Conservation (phyloP, 1,139 yeast genomes). For the Geotrichum fermentans region DNA sequence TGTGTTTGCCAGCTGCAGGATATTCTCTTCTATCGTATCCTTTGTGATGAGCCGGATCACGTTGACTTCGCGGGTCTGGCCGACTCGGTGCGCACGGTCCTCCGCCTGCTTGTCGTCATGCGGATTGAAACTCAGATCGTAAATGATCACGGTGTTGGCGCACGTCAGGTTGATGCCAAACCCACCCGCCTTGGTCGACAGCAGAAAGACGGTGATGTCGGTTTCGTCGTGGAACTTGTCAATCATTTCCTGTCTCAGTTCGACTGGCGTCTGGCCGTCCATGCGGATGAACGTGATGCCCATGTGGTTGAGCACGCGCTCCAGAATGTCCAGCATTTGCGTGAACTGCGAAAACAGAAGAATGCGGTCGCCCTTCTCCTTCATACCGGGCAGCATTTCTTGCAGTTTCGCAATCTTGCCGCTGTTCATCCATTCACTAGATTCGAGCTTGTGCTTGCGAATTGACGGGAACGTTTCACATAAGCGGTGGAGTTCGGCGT, state of each 20-base stretch:
- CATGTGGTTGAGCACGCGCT: slow-evolving; percentile 61
- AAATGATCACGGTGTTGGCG: slow-evolving; percentile 86
- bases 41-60: slow-evolving; percentile 73
- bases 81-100: slow-evolving; percentile 96
- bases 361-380: slow-evolving; percentile 65
- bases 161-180: slow-evolving; percentile 95
- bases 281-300: slow-evolving; percentile 72
- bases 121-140: slow-evolving; percentile 93
- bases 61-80: slow-evolving; percentile 82
- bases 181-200: slow-evolving; percentile 96
- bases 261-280: slow-evolving; percentile 93
- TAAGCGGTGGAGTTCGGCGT: slow-evolving; percentile 72
- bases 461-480: slow-evolving; percentile 74
- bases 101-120: slow-evolving; percentile 99
- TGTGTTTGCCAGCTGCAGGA: slow-evolving; percentile 78
- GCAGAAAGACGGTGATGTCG: slow-evolving; percentile 74
- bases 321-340: slow-evolving; percentile 83
- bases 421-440: slow-evolving; percentile 61
- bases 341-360: slow-evolving; percentile 88
- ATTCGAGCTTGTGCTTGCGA: slow-evolving; percentile 47
- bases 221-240: slow-evolving; percentile 83
- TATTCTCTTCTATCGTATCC: slow-evolving; percentile 83
- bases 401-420: slow-evolving; percentile 67
- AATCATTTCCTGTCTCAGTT: slow-evolving; percentile 84
- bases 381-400: slow-evolving; percentile 55